These are phyloP conservation scores for Rhododendron kiyosumense DNA, from an alignment of 148 eudicot genomes.

Conservation along the genomic window DNA sequence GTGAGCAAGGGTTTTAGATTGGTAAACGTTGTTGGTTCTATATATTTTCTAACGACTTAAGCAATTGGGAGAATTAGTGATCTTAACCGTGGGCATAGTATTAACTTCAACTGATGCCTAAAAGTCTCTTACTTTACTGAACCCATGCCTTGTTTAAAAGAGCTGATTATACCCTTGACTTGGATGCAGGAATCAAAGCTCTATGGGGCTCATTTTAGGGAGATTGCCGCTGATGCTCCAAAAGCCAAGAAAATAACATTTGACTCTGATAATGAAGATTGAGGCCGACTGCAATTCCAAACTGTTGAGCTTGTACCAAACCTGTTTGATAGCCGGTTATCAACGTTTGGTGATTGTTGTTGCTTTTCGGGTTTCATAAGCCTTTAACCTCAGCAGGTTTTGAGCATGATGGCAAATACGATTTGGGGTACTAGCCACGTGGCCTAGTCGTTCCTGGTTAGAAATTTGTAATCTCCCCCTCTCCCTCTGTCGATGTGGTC, in stretches of 20 bases:
- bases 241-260: conserved; percentile 83
- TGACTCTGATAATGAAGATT: conserved; percentile 65
- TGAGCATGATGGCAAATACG: background rate
- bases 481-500: background rate
- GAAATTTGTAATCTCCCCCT: background rate
- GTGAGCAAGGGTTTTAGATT: background rate
- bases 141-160: background rate
- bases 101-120: background rate
- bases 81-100: background rate
- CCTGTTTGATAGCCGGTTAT: background rate
- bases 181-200: conserved; percentile 82
- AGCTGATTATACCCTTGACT: background rate
- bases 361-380: background rate
- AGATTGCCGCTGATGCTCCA: conserved; percentile 85
- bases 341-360: background rate
- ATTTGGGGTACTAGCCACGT: background rate
- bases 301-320: background rate
- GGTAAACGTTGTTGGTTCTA: background rate
- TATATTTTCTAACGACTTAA: background rate
- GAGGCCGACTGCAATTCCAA: background rate
- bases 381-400: background rate
- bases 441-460: background rate
- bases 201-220: conserved; percentile 93
- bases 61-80: background rate
- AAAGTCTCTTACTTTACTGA: background rate